Evolutionary conservation across 352 stramenopile species (phyloP), one percentile per base, ranked within the genome.

Genomic region (Pythium aphanidermatum): DNA sequence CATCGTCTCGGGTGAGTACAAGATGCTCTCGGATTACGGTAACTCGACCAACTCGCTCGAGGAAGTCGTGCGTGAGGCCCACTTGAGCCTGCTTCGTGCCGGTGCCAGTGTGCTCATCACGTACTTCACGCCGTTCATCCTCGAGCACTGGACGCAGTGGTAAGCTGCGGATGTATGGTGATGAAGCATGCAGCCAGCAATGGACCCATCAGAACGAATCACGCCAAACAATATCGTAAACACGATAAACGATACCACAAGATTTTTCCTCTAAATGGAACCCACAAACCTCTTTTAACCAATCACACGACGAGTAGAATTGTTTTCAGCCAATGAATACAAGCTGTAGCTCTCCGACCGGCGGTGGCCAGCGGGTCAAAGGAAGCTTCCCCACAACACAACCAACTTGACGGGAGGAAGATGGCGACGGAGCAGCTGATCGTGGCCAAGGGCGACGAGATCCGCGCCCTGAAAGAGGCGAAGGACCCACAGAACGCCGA

Each of bases 1-100:
- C 79, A 85, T 99, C 60, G 96, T 99, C 39, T 98, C 88, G 50
- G 96, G 96, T 58, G 96, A 99, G 74, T 99, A 99, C 84, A 96
- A 97, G 68, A 99, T 99, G 96, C 76, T 99, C 42, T 97, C 97
- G 65, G 96, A 95, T 65, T 95, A 95, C 57, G 84, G 80, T 35
- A 77, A 80, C 47, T 79, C 75, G 27, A 89, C 83, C 32, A 54
- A 80, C 36, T 91, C 83, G 46, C 67, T 95, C 28, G 83, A 95
- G 46, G 71, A 65, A 32, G 82, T 95, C 48, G 81, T 95, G 63
- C 76, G 74, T 14, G 85, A 95, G 59, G 66, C 79, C 4, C 83
- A 95, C 51, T 33, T 95, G 35, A 60, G 57, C 35, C 41, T 65
- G 17, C 40, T 65, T 12, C 57, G 57, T 36, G 57, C 57, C n/a